These are phyloP conservation scores for Penicillium cataractarum DNA, from an alignment of 495 filamentous ascomycete genomes.

Conservation along the genomic window DNA sequence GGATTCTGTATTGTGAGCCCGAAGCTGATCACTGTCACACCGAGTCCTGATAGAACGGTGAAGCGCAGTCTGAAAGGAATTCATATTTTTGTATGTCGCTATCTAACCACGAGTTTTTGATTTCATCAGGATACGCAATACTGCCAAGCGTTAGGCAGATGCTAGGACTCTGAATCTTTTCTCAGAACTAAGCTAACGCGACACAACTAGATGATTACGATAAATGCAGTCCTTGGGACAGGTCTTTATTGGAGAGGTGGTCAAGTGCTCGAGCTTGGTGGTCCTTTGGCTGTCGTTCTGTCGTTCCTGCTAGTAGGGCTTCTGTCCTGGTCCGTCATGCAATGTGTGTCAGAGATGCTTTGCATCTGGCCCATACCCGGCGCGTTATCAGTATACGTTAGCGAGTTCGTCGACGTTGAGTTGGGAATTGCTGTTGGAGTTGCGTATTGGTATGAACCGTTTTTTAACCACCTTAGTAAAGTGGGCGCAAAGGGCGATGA, in stretches of 20 bases:
- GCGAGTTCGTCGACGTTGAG: constrained; percentile 52
- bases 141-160: neutral
- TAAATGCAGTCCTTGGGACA: constrained; percentile 49
- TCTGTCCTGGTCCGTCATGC: constrained; percentile 47
- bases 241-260: constrained; percentile 53
- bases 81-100: neutral
- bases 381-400: constrained; percentile 49
- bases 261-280: constrained; percentile 44
- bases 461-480: constrained; percentile 33
- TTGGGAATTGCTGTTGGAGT: constrained; percentile 50
- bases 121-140: neutral
- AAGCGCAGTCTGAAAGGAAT: neutral
- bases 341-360: constrained; percentile 53
- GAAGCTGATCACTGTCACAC: neutral
- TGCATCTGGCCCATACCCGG: constrained; percentile 53
- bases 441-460: constrained; percentile 49
- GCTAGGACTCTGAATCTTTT: neutral
- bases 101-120: neutral
- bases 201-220: constrained; percentile 43
- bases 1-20: neutral
- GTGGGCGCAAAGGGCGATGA: constrained; percentile 34
- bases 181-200: neutral
- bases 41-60: neutral
- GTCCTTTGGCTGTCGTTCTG: constrained; percentile 47
- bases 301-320: constrained; percentile 46